Evolutionary conservation across 441 rosid species (phyloP).

Genomic region (Euphorbia celastroides): DNA sequence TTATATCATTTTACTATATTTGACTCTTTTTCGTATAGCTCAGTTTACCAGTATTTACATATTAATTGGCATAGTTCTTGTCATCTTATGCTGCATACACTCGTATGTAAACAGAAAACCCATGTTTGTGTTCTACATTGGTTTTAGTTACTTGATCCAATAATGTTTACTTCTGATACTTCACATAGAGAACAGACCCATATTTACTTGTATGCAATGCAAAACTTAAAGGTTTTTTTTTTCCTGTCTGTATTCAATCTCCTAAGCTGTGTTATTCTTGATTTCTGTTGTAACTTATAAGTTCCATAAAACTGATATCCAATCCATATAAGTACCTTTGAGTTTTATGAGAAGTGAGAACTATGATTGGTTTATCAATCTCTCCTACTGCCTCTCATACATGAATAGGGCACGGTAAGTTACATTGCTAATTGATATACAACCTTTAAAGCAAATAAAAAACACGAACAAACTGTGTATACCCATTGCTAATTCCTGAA

Average conservation of each 20-base stretch:
- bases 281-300: too few relatives aligned
- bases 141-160: background rate
- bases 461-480: background rate
- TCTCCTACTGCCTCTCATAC: constrained; percentile 64
- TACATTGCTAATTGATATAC: background rate
- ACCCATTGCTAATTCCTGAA: background rate
- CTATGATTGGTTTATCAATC: constrained; percentile 68
- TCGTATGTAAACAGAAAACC: background rate
- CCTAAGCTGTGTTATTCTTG: too few relatives aligned
- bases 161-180: background rate
- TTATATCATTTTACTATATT: background rate
- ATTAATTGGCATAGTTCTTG: background rate
- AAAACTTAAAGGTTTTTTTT: too few relatives aligned
- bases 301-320: background rate
- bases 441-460: background rate
- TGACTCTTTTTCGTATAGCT: background rate
- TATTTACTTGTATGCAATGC: too few relatives aligned
- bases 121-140: background rate
- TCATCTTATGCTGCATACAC: background rate
- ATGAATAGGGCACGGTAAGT: constrained; percentile 81
- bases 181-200: too few relatives aligned
- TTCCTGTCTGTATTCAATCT: too few relatives aligned
- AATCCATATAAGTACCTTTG: constrained; percentile 19
- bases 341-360: constrained; percentile 61
- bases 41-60: background rate